Percentiles rank a stretch among this genome's conserved stretches.
phyloP scores from a whole-genome alignment of 2,329 filamentous ascomycete genomes.

The Pestalotiopsis sp. region DNA sequence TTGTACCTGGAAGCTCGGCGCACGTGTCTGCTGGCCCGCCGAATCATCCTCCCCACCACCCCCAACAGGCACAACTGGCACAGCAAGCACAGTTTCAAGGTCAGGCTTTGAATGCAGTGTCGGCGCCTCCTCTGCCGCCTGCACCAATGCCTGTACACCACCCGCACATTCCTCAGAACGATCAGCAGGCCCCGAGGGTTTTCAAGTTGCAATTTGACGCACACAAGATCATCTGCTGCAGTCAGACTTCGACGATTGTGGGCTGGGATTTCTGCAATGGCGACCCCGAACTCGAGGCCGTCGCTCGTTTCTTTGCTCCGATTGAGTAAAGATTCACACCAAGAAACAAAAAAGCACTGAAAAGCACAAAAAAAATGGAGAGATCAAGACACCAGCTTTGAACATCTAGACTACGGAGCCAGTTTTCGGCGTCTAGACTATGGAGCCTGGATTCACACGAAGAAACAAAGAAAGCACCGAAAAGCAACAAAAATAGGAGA shows the following conservation, averaged over 20 bases:
- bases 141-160: constrained; percentile 35
- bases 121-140: constrained; percentile 10
- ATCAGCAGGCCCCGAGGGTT: constrained; percentile 63
- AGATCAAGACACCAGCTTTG: background rate
- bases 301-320: constrained; percentile 75
- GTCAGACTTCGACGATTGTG: constrained; percentile 87
- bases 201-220: constrained; percentile 98
- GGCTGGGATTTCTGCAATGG: constrained; percentile 97
- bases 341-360: background rate
- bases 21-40: constrained; percentile 13
- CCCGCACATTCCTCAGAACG: constrained; percentile 48
- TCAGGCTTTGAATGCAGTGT: constrained; percentile 26
- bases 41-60: background rate
- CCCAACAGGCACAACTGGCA: background rate
- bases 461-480: too few species aligned
- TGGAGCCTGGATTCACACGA: too few species aligned
- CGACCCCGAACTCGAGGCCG: constrained; percentile 78
- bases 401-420: background rate
- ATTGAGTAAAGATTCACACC: constrained; percentile 45
- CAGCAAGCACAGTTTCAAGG: constrained; percentile 31
- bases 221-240: constrained; percentile 90
- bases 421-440: background rate
- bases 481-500: background rate
- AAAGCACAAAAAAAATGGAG: background rate
- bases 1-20: constrained; percentile 12